These are phyloP conservation scores for Tuctoria greenei DNA, from an alignment of 176 grass and related monocot genomes.

Conservation along the genomic window DNA sequence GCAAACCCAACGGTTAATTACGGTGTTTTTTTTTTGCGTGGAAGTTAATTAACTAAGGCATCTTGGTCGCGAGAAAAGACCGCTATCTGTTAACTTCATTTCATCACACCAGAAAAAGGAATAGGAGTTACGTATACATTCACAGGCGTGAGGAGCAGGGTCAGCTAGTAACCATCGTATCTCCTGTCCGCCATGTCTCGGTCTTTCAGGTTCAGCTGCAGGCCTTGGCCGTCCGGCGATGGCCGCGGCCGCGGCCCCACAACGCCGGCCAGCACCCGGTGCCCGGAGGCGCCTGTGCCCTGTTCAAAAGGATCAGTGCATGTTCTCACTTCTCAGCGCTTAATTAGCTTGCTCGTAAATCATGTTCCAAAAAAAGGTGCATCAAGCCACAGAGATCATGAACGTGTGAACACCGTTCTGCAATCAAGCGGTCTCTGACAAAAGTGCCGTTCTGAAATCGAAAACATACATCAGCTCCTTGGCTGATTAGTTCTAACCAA, in stretches of 20 bases:
- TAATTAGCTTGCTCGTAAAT: not conserved
- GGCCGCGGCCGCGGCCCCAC: constrained; percentile 38
- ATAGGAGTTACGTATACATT: too few species aligned
- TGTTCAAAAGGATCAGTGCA: constrained; percentile 2
- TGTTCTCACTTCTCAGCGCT: not conserved
- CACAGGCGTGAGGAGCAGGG: too few species aligned
- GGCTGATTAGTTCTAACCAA: not conserved
- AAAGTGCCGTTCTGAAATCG: not conserved
- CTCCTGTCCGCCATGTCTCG: not conserved
- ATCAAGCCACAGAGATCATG: not conserved
- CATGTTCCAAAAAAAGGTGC: not conserved
- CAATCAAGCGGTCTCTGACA: not conserved
- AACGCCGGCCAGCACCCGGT: constrained; percentile 49
- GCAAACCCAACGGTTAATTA: too few species aligned
- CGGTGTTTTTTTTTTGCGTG: too few species aligned
- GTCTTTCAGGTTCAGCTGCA: not conserved
- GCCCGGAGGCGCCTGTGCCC: not conserved
- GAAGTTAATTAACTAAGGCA: too few species aligned
- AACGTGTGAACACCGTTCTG: not conserved
- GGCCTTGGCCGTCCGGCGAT: not conserved
- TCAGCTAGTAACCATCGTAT: not conserved
- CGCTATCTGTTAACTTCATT: too few species aligned
- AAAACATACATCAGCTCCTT: not conserved
- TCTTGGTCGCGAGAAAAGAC: too few species aligned
- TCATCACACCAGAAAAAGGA: too few species aligned